These are phyloP conservation scores for Wilcoxina mikolae DNA, from an alignment of 495 filamentous ascomycete genomes.

Conservation along the genomic window DNA sequence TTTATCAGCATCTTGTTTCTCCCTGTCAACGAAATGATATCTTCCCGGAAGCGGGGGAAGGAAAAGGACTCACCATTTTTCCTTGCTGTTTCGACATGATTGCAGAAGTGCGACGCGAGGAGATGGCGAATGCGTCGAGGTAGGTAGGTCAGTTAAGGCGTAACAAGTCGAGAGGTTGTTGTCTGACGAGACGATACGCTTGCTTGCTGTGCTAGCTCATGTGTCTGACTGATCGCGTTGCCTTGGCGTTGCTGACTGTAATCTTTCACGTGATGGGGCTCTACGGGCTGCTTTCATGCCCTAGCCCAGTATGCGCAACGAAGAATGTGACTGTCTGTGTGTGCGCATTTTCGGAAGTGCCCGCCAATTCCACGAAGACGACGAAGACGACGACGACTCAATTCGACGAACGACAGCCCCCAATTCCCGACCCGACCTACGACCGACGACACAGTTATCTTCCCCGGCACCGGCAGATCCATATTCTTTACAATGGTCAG, in stretches of 20 bases:
- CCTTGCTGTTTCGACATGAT: constrained; percentile 92
- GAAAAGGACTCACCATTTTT: constrained; percentile 76
- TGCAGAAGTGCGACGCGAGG: neutral
- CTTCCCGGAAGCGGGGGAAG: constrained; percentile 10
- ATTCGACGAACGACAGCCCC: neutral
- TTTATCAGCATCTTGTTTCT: constrained; percentile 47
- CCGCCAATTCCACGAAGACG: neutral
- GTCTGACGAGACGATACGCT: too few species aligned
- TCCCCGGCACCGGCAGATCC: constrained; percentile 1
- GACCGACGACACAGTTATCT: constrained; percentile 3
- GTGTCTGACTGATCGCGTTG: too few species aligned
- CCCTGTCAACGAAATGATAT: constrained; percentile 23
- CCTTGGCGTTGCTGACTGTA: too few species aligned
- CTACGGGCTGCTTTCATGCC: too few species aligned
- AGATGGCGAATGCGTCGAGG: neutral
- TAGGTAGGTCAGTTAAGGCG: constrained; percentile 1
- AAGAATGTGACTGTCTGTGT: too few species aligned
- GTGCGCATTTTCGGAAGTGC: neutral
- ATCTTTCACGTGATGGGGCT: too few species aligned
- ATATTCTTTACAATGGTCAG: constrained; percentile 1
- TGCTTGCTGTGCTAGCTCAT: too few species aligned
- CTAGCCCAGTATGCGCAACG: too few species aligned
- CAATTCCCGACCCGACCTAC: constrained; percentile 7
- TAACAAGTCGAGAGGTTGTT: neutral
- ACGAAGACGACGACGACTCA: neutral